phyloP scores from a whole-genome alignment of 495 filamentous ascomycete species.

The Paragyromitra xinjiangensis region DNA sequence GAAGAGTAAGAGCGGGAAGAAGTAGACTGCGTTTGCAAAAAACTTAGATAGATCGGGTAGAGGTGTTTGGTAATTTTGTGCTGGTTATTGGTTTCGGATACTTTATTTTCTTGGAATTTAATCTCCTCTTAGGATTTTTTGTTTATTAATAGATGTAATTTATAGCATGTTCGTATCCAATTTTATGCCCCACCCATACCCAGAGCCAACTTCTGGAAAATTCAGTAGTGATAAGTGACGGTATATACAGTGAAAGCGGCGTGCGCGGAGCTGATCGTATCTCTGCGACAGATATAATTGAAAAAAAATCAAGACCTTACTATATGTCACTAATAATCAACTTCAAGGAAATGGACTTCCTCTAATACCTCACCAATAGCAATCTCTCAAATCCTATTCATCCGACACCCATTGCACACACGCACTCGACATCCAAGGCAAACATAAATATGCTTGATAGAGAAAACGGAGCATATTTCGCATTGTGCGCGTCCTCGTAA shows the following conservation, averaged over 20 bases:
- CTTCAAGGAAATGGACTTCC: neutral
- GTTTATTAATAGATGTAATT: neutral
- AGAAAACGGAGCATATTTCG: constrained; percentile 41
- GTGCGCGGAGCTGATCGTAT: too few species aligned
- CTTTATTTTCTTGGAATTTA: neutral
- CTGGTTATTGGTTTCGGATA: neutral
- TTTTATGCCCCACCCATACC: neutral
- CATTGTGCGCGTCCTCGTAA: neutral
- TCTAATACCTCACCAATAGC: neutral
- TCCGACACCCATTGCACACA: constrained; percentile 50
- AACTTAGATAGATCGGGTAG: constrained; percentile 4
- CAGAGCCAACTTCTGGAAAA: too few species aligned
- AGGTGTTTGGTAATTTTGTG: constrained; percentile 4
- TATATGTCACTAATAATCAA: neutral
- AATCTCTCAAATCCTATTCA: constrained; percentile 43
- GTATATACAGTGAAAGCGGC: too few species aligned
- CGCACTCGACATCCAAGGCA: constrained; percentile 43
- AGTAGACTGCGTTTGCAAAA: constrained; percentile 28
- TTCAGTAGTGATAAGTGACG: too few species aligned
- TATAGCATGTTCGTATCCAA: neutral
- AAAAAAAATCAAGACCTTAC: neutral
- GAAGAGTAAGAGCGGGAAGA: constrained; percentile 66
- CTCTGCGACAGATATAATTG: too few species aligned
- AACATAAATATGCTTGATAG: constrained; percentile 34
- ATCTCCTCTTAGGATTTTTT: neutral